Percentiles rank a stretch among this genome's conserved stretches.
Evolutionary conservation across 2,329 filamentous ascomycete species (phyloP).

Genomic region (Alternaria brassicicola): DNA sequence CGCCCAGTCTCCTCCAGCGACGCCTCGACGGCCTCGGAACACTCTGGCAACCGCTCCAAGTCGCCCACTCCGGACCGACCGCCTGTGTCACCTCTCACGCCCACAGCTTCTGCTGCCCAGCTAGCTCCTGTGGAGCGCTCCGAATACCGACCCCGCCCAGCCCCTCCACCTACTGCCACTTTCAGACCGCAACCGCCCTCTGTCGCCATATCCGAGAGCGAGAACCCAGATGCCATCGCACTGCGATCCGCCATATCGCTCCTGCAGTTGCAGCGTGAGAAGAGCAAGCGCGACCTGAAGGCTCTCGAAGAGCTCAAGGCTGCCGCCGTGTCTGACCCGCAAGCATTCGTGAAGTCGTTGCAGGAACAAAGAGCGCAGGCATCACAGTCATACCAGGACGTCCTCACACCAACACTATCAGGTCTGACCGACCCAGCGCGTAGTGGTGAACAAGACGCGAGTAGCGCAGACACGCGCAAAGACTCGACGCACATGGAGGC

Average conservation of each 20-base stretch:
- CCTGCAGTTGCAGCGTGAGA: slow-evolving; percentile 82
- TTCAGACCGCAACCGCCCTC: slow-evolving; percentile 53
- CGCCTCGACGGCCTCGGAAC: slow-evolving; percentile 29
- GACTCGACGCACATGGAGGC: slow-evolving; percentile 33
- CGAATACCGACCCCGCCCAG: slow-evolving; percentile 34
- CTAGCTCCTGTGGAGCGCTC: slow-evolving; percentile 39
- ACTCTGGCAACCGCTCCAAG: slow-evolving; percentile 32
- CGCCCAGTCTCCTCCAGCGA: slow-evolving; percentile 33
- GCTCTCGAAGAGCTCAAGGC: slow-evolving; percentile 72
- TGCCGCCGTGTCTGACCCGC: slow-evolving; percentile 72
- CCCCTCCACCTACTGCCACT: slow-evolving; percentile 38
- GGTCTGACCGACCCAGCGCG: slow-evolving; percentile 41
- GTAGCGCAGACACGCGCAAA: slow-evolving; percentile 32
- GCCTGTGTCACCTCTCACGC: slow-evolving; percentile 51
- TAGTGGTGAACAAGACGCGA: slow-evolving; percentile 29
- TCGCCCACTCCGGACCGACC: slow-evolving; percentile 46
- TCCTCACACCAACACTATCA: slow-evolving; percentile 48
- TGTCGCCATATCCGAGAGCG: slow-evolving; percentile 55
- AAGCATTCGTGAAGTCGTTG: slow-evolving; percentile 73
- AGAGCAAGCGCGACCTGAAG: slow-evolving; percentile 76
- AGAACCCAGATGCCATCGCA: slow-evolving; percentile 86
- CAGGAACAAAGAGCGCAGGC: slow-evolving; percentile 60
- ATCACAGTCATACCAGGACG: slow-evolving; percentile 34
- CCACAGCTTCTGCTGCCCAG: slow-evolving; percentile 43
- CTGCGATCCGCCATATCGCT: slow-evolving; percentile 84